Percentiles rank a stretch among this genome's conserved stretches.
Evolutionary conservation across 2,329 filamentous ascomycete species (phyloP).

Genomic region (Ophiostoma novo-ulmi): DNA sequence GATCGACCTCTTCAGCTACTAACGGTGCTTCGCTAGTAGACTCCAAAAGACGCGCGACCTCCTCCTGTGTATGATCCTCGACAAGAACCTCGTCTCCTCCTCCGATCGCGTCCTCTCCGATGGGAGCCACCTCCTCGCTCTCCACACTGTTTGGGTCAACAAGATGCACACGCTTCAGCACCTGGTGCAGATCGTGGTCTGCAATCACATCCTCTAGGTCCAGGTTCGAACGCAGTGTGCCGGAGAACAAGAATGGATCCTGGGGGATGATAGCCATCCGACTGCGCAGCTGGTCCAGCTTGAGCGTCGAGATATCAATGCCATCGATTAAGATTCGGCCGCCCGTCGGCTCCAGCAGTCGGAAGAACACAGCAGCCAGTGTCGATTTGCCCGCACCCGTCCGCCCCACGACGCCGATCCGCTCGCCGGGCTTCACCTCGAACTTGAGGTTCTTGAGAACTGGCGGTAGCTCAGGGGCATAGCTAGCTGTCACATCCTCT

Average conservation of each 20-base stretch:
- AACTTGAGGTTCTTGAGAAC: conserved; percentile 39
- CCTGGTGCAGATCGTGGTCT: conserved; percentile 56
- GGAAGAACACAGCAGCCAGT: conserved; percentile 61
- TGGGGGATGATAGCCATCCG: conserved; percentile 62
- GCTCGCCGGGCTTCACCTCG: conserved; percentile 47
- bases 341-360: conserved; percentile 45
- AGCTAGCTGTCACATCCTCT: conserved; percentile 37
- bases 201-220: conserved; percentile 58
- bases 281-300: conserved; percentile 55
- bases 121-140: conserved; percentile 13
- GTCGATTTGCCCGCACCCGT: conserved; percentile 63
- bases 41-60: conserved; percentile 23
- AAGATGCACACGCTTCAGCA: conserved; percentile 56
- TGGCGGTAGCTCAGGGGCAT: conserved; percentile 36
- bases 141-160: conserved; percentile 42
- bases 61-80: conserved; percentile 21
- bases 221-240: conserved; percentile 58
- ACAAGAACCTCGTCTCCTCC: not conserved
- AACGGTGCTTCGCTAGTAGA: conserved; percentile 21
- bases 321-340: conserved; percentile 45
- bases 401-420: conserved; percentile 60
- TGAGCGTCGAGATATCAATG: conserved; percentile 52
- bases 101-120: not conserved
- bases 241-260: conserved; percentile 61
- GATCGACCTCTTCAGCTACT: conserved; percentile 24